These are phyloP conservation scores for Austroboletus rostrupii DNA, from an alignment of 1,284 basidiomycete genomes.

Conservation along the genomic window DNA sequence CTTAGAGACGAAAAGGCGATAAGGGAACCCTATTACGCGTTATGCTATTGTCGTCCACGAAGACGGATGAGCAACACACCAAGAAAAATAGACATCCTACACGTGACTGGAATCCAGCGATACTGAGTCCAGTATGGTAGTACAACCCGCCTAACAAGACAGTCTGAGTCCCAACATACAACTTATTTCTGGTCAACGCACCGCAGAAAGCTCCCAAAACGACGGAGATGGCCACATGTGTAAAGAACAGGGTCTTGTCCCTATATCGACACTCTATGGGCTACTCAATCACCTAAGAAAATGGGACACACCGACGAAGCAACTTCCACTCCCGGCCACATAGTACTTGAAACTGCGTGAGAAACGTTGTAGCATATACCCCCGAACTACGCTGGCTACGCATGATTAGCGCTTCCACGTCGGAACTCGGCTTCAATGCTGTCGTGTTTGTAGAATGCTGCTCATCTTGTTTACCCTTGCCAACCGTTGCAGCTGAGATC, in stretches of 20 bases:
- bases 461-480: conserved; percentile 15
- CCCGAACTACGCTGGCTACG: conserved; percentile 12
- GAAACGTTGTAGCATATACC: conserved; percentile 67
- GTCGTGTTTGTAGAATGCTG: background rate
- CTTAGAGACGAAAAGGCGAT: conserved; percentile 86
- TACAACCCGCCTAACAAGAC: conserved; percentile 69
- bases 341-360: conserved; percentile 82
- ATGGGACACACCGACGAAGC: conserved; percentile 52
- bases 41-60: background rate
- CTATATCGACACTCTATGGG: conserved; percentile 32
- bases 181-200: conserved; percentile 28
- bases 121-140: conserved; percentile 71
- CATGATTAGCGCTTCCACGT: conserved; percentile 21
- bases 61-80: conserved; percentile 39
- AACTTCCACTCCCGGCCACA: conserved; percentile 81
- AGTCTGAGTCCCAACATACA: conserved; percentile 5
- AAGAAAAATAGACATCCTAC: conserved; percentile 91
- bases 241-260: conserved; percentile 78
- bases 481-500: conserved; percentile 17
- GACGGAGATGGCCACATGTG: conserved; percentile 67
- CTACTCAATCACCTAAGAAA: background rate
- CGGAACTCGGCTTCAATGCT: background rate
- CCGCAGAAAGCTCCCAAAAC: conserved; percentile 80
- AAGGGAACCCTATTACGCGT: conserved; percentile 59
- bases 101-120: conserved; percentile 89